A percentile compares a stretch with the other conserved stretches of the same genome.
phyloP scores from a whole-genome alignment of 2,329 filamentous ascomycete genomes.

The Colletotrichum sp. region DNA sequence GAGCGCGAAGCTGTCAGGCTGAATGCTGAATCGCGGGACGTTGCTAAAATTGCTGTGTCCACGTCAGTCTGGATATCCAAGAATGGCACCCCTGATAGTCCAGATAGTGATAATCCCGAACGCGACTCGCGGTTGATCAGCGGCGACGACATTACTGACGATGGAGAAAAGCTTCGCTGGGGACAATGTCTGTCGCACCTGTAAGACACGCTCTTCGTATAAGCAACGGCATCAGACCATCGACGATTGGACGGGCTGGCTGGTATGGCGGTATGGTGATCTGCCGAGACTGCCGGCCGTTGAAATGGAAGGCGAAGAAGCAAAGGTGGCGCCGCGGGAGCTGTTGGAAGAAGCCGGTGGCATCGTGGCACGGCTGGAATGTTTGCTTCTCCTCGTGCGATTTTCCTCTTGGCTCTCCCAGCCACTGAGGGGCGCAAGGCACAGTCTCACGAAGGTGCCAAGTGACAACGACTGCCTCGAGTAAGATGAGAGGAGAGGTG shows the following conservation, averaged over 20 bases:
- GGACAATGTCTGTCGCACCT: not conserved
- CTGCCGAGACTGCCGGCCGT: constrained; percentile 5
- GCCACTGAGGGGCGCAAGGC: not conserved
- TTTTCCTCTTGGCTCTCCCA: not conserved
- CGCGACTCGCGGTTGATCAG: constrained; percentile 3
- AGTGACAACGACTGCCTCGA: constrained; percentile 7
- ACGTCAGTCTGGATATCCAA: not conserved
- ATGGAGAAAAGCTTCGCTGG: not conserved
- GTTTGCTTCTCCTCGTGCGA: constrained; percentile 17
- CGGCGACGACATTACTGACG: not conserved
- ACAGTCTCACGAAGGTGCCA: constrained; percentile 1
- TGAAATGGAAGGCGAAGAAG: not conserved
- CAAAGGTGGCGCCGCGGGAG: not conserved
- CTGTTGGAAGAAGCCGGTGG: not conserved
- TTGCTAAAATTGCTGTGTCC: constrained; percentile 3
- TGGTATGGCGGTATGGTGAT: not conserved
- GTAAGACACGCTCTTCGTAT: constrained; percentile 10
- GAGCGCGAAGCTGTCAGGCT: not conserved
- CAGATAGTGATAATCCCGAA: constrained; percentile 3
- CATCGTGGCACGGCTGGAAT: constrained; percentile 9
- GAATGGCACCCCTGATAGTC: not conserved
- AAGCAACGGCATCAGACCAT: not conserved
- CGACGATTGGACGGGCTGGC: not conserved
- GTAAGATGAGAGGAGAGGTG: not conserved
- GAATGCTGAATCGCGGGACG: not conserved